phyloP scores from a whole-genome alignment of 2,329 filamentous ascomycete species.

The Shiraia sp. region DNA sequence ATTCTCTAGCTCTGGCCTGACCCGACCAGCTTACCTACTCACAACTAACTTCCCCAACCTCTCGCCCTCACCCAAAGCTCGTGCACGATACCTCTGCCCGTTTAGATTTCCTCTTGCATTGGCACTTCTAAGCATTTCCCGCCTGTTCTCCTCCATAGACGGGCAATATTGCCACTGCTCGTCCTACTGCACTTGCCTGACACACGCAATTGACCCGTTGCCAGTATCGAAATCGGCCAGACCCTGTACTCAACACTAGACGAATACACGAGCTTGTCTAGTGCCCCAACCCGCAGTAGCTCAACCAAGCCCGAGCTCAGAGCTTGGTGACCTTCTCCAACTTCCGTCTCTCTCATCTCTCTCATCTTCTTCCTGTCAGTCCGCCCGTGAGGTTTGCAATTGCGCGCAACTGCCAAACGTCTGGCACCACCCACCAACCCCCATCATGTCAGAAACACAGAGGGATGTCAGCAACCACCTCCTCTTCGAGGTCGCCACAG shows the following conservation, averaged over 20 bases:
- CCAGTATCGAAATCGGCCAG: conserved; percentile 21
- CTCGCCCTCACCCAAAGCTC: conserved; percentile 9
- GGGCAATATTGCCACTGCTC: too few species aligned
- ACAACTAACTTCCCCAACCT: conserved; percentile 22
- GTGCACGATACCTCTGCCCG: conserved; percentile 26
- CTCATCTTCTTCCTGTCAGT: too few species aligned
- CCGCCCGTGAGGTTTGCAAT: too few species aligned
- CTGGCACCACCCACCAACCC: conserved; percentile 4
- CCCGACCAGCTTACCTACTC: too few species aligned
- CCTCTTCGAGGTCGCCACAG: conserved; percentile 95
- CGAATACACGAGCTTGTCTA: conserved; percentile 31
- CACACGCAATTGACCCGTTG: too few species aligned
- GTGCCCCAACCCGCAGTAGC: conserved; percentile 32
- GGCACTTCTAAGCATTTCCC: neutral
- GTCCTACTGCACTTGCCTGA: too few species aligned
- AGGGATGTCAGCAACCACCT: conserved; percentile 91
- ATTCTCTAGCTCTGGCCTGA: conserved; percentile 16
- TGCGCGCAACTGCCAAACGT: conserved; percentile 7
- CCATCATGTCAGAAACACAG: conserved; percentile 30
- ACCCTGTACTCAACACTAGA: conserved; percentile 19
- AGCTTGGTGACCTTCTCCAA: conserved; percentile 21
- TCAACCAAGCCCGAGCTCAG: conserved; percentile 26
- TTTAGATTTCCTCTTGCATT: conserved; percentile 3
- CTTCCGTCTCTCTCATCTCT: conserved; percentile 15
- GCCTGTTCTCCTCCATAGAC: too few species aligned